A percentile compares a stretch with the other conserved stretches of the same genome.
phyloP scores from a whole-genome alignment of 2,329 filamentous ascomycete genomes.

The Verticillium nonalfalfae region DNA sequence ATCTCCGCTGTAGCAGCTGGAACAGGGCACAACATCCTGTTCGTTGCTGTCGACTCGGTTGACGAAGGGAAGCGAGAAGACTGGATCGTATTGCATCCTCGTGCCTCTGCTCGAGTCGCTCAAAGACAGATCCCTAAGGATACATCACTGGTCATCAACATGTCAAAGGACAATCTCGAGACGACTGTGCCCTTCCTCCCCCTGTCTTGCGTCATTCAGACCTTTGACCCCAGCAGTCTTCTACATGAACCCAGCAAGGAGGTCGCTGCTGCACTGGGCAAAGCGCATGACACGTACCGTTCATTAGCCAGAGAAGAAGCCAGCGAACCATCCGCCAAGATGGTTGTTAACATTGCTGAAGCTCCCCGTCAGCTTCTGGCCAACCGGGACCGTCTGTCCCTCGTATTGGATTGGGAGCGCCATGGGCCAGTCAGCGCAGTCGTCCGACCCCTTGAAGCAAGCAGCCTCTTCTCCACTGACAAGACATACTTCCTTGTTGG shows the following conservation, averaged over 20 bases:
- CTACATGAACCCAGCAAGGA: background rate
- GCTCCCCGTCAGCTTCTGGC: background rate
- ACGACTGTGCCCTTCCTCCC: background rate
- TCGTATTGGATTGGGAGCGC: background rate
- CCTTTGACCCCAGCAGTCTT: background rate
- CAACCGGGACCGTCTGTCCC: background rate
- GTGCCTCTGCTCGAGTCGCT: background rate
- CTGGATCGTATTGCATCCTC: background rate
- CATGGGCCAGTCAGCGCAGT: background rate
- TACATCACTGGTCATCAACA: background rate
- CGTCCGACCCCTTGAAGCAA: background rate
- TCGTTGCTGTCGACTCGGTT: background rate
- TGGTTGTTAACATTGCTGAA: background rate
- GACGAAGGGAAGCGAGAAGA: background rate
- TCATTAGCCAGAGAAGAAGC: background rate
- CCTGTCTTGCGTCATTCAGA: background rate
- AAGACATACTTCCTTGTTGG: conserved; percentile 26
- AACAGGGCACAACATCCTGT: background rate
- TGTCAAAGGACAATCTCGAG: background rate
- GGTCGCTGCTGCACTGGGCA: background rate
- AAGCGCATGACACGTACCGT: background rate
- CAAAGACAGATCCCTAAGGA: background rate
- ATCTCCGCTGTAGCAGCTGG: background rate
- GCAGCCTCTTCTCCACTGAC: conserved; percentile 10
- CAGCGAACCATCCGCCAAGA: background rate